Conservation (phyloP, 768 basidiomycete genomes). For the Plicaturopsis crispa region DNA sequence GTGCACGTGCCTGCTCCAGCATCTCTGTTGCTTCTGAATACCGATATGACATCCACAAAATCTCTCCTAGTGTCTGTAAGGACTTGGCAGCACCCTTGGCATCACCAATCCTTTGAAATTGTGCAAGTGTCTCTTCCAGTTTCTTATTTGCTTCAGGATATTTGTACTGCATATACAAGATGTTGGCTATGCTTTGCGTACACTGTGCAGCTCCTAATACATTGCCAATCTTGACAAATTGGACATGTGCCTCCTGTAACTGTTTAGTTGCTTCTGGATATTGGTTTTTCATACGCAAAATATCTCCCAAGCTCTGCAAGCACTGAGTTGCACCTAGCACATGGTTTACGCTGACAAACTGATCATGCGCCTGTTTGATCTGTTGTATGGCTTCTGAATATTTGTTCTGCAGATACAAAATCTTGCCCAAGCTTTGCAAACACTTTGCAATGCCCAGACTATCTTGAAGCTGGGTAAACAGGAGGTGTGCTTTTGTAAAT, state of each 20-base stretch:
- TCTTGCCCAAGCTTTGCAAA: conserved; percentile 1
- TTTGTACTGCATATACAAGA: neutral
- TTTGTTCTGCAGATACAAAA: neutral
- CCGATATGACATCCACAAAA: neutral
- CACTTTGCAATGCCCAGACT: neutral
- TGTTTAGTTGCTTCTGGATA: conserved; percentile 1
- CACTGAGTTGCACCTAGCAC: conserved; percentile 3
- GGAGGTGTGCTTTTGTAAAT: neutral
- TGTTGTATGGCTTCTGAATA: neutral
- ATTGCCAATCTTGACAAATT: conserved; percentile 2
- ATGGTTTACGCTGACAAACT: conserved; percentile 1
- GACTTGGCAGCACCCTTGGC: conserved; percentile 3
- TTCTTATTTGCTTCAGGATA: conserved; percentile 1
- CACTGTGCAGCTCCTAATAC: conserved; percentile 3
- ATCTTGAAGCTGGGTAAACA: neutral
- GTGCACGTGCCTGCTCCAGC: neutral
- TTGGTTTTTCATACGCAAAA: neutral
- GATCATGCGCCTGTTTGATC: conserved; percentile 1
- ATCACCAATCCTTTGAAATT: conserved; percentile 2
- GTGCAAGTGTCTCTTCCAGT: neutral
- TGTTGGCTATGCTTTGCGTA: conserved; percentile 3
- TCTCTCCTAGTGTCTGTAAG: conserved; percentile 3
- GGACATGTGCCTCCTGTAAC: neutral
- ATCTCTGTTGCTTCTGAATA: neutral
- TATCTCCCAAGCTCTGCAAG: conserved; percentile 3